Percentiles rank a stretch among this genome's conserved stretches.
Evolutionary conservation across 2,329 filamentous ascomycete species (phyloP).

Genomic region (Truncatella angustata): DNA sequence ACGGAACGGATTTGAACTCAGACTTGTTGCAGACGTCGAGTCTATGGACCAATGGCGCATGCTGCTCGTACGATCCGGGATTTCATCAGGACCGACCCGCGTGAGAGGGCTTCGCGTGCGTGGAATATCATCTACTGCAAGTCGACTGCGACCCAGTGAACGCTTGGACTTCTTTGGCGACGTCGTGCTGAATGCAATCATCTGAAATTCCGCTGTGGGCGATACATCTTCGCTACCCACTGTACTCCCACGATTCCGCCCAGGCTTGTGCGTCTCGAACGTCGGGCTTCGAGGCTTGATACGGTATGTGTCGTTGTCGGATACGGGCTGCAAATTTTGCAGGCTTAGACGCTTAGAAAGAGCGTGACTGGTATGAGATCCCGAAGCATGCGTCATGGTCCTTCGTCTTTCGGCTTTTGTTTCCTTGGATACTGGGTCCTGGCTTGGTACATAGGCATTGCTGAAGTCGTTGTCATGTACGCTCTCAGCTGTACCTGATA

Average conservation of each 20-base stretch:
- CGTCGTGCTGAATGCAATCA: not conserved
- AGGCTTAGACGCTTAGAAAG: slow-evolving; percentile 19
- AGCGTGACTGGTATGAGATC: slow-evolving; percentile 12
- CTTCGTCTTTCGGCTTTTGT: slow-evolving; percentile 11
- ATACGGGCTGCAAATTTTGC: slow-evolving; percentile 15
- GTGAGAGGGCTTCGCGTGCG: slow-evolving; percentile 22
- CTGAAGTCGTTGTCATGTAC: not conserved
- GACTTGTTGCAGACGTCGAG: slow-evolving; percentile 39
- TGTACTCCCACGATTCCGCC: not conserved
- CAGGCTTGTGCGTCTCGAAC: not conserved
- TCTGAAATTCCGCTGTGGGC: not conserved
- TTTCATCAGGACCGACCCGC: slow-evolving; percentile 34
- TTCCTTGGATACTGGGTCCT: not conserved
- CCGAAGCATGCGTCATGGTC: slow-evolving; percentile 17
- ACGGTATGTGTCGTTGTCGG: slow-evolving; percentile 13
- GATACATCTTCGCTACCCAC: not conserved
- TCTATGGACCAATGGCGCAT: slow-evolving; percentile 40
- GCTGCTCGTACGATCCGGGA: slow-evolving; percentile 35
- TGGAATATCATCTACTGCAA: slow-evolving; percentile 10
- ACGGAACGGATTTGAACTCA: slow-evolving; percentile 38
- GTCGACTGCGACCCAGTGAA: slow-evolving; percentile 12
- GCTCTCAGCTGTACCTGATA: not conserved
- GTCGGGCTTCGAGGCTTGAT: slow-evolving; percentile 12
- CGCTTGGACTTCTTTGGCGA: slow-evolving; percentile 5
- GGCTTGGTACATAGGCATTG: too few relatives aligned